Evolutionary conservation across 768 basidiomycete genomes (phyloP), one percentile per base, ranked within the genome.

Genomic region (Phylloporus sp.): DNA sequence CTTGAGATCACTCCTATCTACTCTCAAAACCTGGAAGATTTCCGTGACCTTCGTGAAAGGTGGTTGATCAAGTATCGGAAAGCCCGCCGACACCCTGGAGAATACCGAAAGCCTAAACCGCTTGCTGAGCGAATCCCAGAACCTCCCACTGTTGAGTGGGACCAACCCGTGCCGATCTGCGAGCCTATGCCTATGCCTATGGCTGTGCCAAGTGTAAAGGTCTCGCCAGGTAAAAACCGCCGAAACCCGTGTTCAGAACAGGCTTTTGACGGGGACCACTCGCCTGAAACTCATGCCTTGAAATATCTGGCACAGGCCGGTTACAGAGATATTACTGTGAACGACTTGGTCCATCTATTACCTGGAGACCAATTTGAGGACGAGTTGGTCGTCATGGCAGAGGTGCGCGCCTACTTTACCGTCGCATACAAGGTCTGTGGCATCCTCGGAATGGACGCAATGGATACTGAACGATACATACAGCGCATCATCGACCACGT

Each of bases 401-500:
- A 74, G 15, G 75, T 80, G 0, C 70, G 72, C 0, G 80, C 77
- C 5, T 83, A 79, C 49, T 81, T 76, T 56, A 71, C 77, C 31
- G 69, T 81, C 1, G 72, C 79, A 7, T 74, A 69, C 64, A 76
- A 77, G 69, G 80, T 78, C 47, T 17, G 63, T 1, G 11, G n/a
- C 45, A 36, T 14, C 18, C 4, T 18, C 6, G 4, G n/a, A 26
- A 17, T 6, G 15, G 15, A 48, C 14, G 0, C 6, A 9, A n/a
- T 23, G 23, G 32, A 44, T 13, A 9, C 36, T 46, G 9, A 28
- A 31, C 15, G 17, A 36, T 23, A 22, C 17, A 1, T 44, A 22
- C 26, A 84, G 82, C 74, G 79, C 9, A 66, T 79, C 52, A 71
- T 80, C 28, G 82, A 84, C 48, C 63, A 72, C 31, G 41, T 82